A percentile compares a stretch with the other conserved stretches of the same genome.
Evolutionary conservation across 2,329 filamentous ascomycete species (phyloP).

Genomic region (Epichloe sp.): DNA sequence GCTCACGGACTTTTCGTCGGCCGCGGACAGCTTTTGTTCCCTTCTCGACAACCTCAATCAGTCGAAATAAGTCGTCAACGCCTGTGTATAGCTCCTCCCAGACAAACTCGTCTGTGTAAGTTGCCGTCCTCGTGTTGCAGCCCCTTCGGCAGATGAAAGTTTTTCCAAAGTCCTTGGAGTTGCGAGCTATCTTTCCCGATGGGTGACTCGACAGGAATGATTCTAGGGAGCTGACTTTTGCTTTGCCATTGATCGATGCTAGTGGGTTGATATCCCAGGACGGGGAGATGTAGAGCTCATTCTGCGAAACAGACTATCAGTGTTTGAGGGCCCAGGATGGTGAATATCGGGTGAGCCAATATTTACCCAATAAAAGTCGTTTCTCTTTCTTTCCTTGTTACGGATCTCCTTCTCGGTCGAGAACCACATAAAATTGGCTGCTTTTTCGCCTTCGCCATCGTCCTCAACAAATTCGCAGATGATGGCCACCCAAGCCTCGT

Average conservation of each 20-base stretch:
- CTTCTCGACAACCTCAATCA: slow-evolving; percentile 55
- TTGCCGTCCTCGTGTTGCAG: slow-evolving; percentile 77
- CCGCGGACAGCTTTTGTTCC: slow-evolving; percentile 55
- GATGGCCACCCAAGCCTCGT: slow-evolving; percentile 86
- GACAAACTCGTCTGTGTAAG: slow-evolving; percentile 80
- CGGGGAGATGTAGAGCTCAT: slow-evolving; percentile 84
- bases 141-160: slow-evolving; percentile 82
- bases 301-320: slow-evolving; percentile 29
- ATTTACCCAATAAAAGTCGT: slow-evolving; percentile 58
- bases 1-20: slow-evolving; percentile 18
- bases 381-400: slow-evolving; percentile 68
- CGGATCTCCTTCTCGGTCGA: slow-evolving; percentile 80
- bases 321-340: not conserved
- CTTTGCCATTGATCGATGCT: slow-evolving; percentile 81
- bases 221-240: slow-evolving; percentile 60
- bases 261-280: slow-evolving; percentile 81
- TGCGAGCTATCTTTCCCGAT: slow-evolving; percentile 58
- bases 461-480: slow-evolving; percentile 70
- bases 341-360: not conserved
- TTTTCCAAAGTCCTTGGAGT: slow-evolving; percentile 65
- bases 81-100: slow-evolving; percentile 79
- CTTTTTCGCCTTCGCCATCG: slow-evolving; percentile 53
- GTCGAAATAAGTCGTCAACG: slow-evolving; percentile 45
- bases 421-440: slow-evolving; percentile 92
- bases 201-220: slow-evolving; percentile 59